Evolutionary conservation across 2,329 filamentous ascomycete genomes (phyloP), one percentile per base, ranked within the genome.

Genomic region (Ophiostoma novo-ulmi): DNA sequence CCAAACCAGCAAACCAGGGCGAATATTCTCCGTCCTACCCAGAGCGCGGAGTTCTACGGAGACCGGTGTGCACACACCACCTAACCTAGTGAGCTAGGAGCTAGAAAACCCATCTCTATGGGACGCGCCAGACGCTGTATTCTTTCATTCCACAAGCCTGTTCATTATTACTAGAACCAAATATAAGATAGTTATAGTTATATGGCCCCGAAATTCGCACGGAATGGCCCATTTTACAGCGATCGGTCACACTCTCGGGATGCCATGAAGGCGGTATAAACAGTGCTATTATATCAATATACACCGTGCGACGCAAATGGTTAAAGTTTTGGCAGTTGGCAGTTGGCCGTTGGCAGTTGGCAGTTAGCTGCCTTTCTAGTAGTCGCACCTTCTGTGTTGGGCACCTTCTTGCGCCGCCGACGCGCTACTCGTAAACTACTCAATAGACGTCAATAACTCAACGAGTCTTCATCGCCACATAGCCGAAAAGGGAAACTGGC

Each of bases 371-470:
- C 48, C 5, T 22, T 10, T 8, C 20, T 10, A n/a, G 17, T 55
- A 14, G 41, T 55, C 5, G 26, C 26, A 13, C 58, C 20, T 35
- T 63, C 58, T 63, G 17, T 36, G 26, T 63, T 63, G 58, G 58
- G 58, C 58, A 20, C 58, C 26, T 63, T 63, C 26, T 63, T 63
- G 58, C 58, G 58, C 58, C 58, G 58, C 52, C n/a, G 52, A 26
- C 58, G 58, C 26, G 26, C 58, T 61, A 35, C 11, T 8, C 11
- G 26, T 35, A 14, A 11, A 63, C 58, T 63, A 61, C 20, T 26
- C 11, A 39, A 2, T 39, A 39, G 38, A 39, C 38, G 44, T 17
- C 44, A n/a, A 48, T 48, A 48, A n/a, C 2, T 7, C 17, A 48
- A 48, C 44, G 44, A 48, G 22, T 58, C 52, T 58, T 58, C 52